These are phyloP conservation scores for Aspergillus proliferans DNA, from an alignment of 2,329 filamentous ascomycete species.

Conservation along the genomic window DNA sequence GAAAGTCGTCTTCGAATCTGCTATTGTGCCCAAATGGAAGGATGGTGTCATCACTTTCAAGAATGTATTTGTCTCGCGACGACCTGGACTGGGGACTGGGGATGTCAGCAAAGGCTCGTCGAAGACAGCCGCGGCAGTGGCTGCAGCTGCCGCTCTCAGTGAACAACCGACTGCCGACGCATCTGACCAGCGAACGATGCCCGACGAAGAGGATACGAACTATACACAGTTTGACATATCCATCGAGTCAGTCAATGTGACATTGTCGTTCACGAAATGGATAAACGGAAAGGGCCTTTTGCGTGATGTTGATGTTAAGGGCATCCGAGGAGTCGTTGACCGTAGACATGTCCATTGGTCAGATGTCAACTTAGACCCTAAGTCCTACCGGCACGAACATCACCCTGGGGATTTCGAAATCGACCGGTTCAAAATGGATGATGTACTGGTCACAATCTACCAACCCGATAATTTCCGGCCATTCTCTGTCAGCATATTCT, in stretches of 20 bases:
- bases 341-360: conserved; percentile 74
- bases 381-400: conserved; percentile 81
- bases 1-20: conserved; percentile 93
- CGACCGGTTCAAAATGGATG: conserved; percentile 92
- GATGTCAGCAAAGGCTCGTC: conserved; percentile 91
- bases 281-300: conserved; percentile 93
- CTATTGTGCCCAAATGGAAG: conserved; percentile 93
- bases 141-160: conserved; percentile 61
- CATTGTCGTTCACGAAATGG: conserved; percentile 96
- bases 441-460: conserved; percentile 83
- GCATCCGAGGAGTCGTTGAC: conserved; percentile 86
- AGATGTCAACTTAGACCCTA: conserved; percentile 65
- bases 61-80: conserved; percentile 89
- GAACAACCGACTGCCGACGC: conserved; percentile 39
- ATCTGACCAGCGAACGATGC: conserved; percentile 18
- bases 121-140: conserved; percentile 73
- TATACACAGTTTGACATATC: conserved; percentile 97
- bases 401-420: conserved; percentile 93
- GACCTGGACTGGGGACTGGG: conserved; percentile 73
- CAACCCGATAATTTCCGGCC: conserved; percentile 89
- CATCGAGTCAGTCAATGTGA: conserved; percentile 92
- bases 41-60: conserved; percentile 93
- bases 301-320: conserved; percentile 87
- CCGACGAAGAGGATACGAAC: conserved; percentile 76
- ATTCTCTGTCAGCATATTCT: conserved; percentile 91